Evolutionary conservation across 176 grass and related monocot species (phyloP), one percentile per base, ranked within the genome.

Genomic region (Ananas comosus): DNA sequence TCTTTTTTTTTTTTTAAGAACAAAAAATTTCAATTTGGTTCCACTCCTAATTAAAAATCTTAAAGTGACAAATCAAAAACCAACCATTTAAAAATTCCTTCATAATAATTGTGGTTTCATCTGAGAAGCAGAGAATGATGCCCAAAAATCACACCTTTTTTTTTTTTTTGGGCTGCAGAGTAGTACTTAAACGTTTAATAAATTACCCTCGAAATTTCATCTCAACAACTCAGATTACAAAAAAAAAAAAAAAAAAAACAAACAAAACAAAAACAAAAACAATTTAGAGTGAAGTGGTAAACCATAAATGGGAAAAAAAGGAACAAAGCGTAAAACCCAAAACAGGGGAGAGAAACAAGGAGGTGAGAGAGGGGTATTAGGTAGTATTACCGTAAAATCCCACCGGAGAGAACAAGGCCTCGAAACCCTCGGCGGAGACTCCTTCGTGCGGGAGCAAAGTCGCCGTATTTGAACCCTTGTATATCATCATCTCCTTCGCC

Each of bases 381-480:
- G 58, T 13, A 64, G 11, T 27, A 48, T 61, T 9, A 9, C 70
- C 29, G 52, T 9, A 47, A 29, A 17, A 59, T 27, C 9, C 6
- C 14, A 42, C 70, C 0, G 70, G 24, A 56, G 14, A 51, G 16
- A 72, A 42, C 70, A 72, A 18, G 51, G 13, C 9, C 52, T 52
- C 70, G 12, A 59, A 11, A 48, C 12, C 16, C 11, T 68, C n/a
- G 11, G 13, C 11, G 10, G 64, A 22, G 12, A 48, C 19, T 12
- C 53, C 65, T 48, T 77, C 53, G 18, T 50, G 48, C 33, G n/a
- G 75, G 9, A 63, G 65, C 29, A 77, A 50, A 25, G 54, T 13
- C 12, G 33, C 75, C 42, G 56, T 63, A 42, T n/a, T 63, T 11
- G 66, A 49, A 22, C 65, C 49, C 33, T 12, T 17, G 16, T 21